A percentile compares a stretch with the other conserved stretches of the same genome.
phyloP scores from a whole-genome alignment of 176 grass and related monocot genomes.

The Tillandsia fasciculata region DNA sequence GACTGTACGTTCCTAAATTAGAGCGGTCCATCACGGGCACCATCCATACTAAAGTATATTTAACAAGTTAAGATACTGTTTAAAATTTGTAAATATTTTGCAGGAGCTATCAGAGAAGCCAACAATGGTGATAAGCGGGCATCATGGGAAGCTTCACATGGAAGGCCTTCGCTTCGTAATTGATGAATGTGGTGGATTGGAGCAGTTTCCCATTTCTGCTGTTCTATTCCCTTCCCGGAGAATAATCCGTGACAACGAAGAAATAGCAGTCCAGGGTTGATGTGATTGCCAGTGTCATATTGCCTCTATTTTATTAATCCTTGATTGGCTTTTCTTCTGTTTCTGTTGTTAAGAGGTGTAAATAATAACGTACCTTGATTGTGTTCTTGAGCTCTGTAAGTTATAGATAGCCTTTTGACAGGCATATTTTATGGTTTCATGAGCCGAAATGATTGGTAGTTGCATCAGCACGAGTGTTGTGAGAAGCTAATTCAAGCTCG shows the following conservation, averaged over 20 bases:
- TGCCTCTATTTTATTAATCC: too few species aligned
- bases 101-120: slow-evolving; percentile 55
- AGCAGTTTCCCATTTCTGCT: slow-evolving; percentile 51
- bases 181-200: slow-evolving; percentile 65
- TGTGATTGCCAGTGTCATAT: neutral
- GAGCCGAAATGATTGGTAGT: too few species aligned
- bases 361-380: too few species aligned
- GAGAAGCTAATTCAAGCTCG: too few species aligned
- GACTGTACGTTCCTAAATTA: neutral
- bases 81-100: slow-evolving; percentile 1
- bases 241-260: slow-evolving; percentile 39
- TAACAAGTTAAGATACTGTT: neutral
- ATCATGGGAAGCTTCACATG: slow-evolving; percentile 72
- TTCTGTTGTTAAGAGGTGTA: too few species aligned
- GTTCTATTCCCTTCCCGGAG: slow-evolving; percentile 57
- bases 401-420: too few species aligned
- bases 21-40: neutral
- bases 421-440: too few species aligned
- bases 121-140: slow-evolving; percentile 63
- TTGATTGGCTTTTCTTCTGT: too few species aligned
- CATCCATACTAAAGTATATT: neutral
- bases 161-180: slow-evolving; percentile 65
- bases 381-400: too few species aligned
- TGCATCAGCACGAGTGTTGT: too few species aligned
- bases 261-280: slow-evolving; percentile 4